Base-by-base conservation (phyloP, 495 filamentous ascomycete species). In the Hyaloscypha bicolor region DNA sequence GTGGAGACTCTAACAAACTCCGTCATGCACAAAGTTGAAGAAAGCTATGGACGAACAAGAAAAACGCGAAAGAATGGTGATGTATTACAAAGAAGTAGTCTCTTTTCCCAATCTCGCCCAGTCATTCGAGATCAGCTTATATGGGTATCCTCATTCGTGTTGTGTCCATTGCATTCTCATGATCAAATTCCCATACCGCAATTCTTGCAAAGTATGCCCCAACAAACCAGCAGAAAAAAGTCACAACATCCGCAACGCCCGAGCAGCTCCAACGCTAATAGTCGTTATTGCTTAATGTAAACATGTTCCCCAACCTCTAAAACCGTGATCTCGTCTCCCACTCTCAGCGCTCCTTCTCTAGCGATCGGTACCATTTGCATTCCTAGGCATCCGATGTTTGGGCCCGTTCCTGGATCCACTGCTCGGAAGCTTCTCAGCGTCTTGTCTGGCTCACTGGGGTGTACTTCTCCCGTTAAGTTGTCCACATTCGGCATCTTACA, bases 401-500 rank as follows among this genome's bases (percentile, higher is more conserved):
- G 82, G 14, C 71, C 71, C 55, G 90, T 87, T 6, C 94, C 93
- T 16, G 81, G 77, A 78, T 97, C 94, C 52, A 97, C 88, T 32
- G 83, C 76, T 35, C 93, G 83, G 76, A 89, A 91, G 21, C 78
- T 81, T 62, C 88, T 81, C 75, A 97, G 74, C 14, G 92, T 90
- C 42, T 76, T 78, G 76, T 93, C 89, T 19, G 94, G 93, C 78
- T 97, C 90, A 6, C 76, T 79, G 3, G 76, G 75, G 75, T 97
- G 91, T 60, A 86, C 83, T n/a, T 84, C 71, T 0, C 92, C 94
- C 3, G 86, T 92, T 22, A 81, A 81, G 19, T 84, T 92, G 76
- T 96, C 85, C 2, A 94, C 90, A 72, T 97, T 97, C 6, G 93
- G 93, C 63, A 97, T 75, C 61, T 87, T 88, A 76, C 94, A 97